Evolutionary conservation across 257 asterid species (phyloP), one percentile per base, ranked within the genome.

Genomic region (Ilex aquifolium): DNA sequence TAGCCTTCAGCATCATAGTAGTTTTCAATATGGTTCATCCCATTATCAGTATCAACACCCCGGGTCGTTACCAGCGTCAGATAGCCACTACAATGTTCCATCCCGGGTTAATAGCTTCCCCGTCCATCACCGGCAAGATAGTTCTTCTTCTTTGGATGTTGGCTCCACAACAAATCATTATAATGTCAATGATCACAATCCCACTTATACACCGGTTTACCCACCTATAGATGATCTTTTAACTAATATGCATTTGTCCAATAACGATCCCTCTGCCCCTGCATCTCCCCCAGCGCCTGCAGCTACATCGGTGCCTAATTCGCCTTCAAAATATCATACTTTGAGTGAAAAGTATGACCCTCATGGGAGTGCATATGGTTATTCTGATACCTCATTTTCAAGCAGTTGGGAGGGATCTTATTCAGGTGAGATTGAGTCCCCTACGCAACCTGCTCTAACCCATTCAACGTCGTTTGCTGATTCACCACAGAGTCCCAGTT

Each of bases 161-260:
- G 71, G 76, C 64, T 61, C 85, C 32, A 16, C 58, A 0, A 46
- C 63, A n/a, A 68, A 67, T 65, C 66, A 77, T 61, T 84, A 68
- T 62, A 67, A 52, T 56, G 67, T 59, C 13, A 79, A 74, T 40
- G 81, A 66, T 54, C 59, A 60, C 62, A 57, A 69, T 44, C 77
- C 69, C 7, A 64, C 67, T 59, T 74, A 74, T 54, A 87, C 95
- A 32, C 44, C 87, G 0, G 46, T 80, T 59, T 87, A 89, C 62
- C 97, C 97, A 2, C 87, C 88, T 56, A 82, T 89, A 31, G 88
- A 89, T 17, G 82, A 83, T 64, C 89, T 75, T 2, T 44, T 89
- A 69, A 82, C 76, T 17, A 74, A 74, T 63, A 62, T 87, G 78
- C 83, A 57, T 60, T 72, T 92, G 80, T 71, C 88, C 13, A 83